Conservation (phyloP, 2,329 filamentous ascomycete species). For the Microdochium trichocladiopsis region DNA sequence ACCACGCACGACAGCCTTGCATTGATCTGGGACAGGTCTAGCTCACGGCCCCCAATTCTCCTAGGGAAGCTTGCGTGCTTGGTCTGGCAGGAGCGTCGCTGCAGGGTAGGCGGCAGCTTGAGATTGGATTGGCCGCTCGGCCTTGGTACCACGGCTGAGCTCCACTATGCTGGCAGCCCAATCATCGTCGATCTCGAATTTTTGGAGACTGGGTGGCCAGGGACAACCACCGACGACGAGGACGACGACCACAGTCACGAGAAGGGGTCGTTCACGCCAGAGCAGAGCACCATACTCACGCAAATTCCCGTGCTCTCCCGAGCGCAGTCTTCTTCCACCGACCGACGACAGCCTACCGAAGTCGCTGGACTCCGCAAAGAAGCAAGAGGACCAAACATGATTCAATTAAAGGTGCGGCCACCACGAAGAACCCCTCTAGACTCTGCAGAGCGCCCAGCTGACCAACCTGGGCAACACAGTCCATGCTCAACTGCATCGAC, state of each 20-base stretch:
- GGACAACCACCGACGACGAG: background rate
- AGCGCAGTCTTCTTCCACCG: no score
- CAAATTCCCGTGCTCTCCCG: no score
- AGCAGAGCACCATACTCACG: no score
- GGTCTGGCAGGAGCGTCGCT: background rate
- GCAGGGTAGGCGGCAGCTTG: background rate
- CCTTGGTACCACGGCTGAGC: background rate
- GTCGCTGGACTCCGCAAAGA: background rate
- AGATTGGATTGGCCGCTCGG: no score
- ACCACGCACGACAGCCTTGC: no score
- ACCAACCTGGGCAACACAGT: conserved; percentile 40
- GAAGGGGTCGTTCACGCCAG: background rate
- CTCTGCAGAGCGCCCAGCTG: background rate
- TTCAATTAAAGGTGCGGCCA: conserved; percentile 72
- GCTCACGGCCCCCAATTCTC: no score
- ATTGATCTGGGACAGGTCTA: no score
- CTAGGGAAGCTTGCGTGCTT: no score
- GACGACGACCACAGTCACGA: background rate
- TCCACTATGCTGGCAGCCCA: background rate
- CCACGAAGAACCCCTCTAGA: rapidly evolving
- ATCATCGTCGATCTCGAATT: background rate
- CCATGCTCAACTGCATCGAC: conserved; percentile 99
- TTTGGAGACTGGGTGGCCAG: background rate
- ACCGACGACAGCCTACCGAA: background rate
- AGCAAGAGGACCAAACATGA: conserved; percentile 55